Conservation (phyloP, 140 eudicot genomes). For the Stevia rebaudiana region DNA sequence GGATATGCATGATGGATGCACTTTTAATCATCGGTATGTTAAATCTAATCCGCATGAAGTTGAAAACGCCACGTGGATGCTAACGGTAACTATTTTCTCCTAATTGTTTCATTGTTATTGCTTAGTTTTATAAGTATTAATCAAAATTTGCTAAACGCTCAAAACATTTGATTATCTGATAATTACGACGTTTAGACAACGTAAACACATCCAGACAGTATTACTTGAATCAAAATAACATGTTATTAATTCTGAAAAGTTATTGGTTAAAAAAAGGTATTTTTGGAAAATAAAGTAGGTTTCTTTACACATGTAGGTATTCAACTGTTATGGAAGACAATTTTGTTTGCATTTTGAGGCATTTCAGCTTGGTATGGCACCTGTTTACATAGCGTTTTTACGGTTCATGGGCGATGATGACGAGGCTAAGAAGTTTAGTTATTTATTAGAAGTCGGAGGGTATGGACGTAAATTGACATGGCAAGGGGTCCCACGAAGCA, state of each 20-base stretch:
- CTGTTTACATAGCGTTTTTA: conserved; percentile 67
- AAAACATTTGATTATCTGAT: neutral
- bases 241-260: neutral
- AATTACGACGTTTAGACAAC: neutral
- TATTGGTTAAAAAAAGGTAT: neutral
- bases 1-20: conserved; percentile 46
- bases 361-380: conserved; percentile 61
- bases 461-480: conserved; percentile 55
- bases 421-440: conserved; percentile 59
- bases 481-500: conserved; percentile 80
- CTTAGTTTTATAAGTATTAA: too few species aligned
- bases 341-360: conserved; percentile 84
- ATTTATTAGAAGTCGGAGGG: conserved; percentile 66
- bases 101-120: too few species aligned
- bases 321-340: conserved; percentile 61
- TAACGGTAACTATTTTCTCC: conserved; percentile 21
- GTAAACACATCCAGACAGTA: neutral
- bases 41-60: conserved; percentile 42
- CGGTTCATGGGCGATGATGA: conserved; percentile 73
- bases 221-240: too few species aligned
- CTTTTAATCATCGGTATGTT: conserved; percentile 42
- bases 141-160: neutral
- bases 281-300: neutral
- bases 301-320: conserved; percentile 40
- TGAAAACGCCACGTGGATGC: conserved; percentile 45